Conservation (phyloP, 805 yeast species). For the Wickerhamomyces subpelliculosus region DNA sequence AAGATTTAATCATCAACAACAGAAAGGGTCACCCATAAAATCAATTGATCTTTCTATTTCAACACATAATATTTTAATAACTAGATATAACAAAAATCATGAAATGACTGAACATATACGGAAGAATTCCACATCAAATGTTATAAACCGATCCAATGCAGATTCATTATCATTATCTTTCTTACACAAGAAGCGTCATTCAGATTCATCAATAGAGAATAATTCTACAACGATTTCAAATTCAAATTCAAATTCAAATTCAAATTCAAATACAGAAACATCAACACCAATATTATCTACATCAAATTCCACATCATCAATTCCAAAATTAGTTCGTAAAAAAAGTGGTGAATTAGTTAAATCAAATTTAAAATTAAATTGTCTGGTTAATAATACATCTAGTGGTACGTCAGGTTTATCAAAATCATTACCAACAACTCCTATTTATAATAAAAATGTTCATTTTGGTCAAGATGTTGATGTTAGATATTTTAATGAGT, state of each 20-base stretch:
- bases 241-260: no score
- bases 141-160: background rate
- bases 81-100: no score
- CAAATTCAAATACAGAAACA: background rate
- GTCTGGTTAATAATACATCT: conserved; percentile 24
- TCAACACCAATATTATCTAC: background rate
- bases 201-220: conserved; percentile 6
- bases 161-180: conserved; percentile 15
- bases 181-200: conserved; percentile 15
- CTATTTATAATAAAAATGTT: conserved; percentile 63
- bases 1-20: no score
- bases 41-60: no score
- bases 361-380: conserved; percentile 51
- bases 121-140: conserved; percentile 1
- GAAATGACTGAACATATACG: background rate
- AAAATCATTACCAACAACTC: conserved; percentile 45
- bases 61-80: no score
- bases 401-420: no score
- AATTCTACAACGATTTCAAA: background rate
- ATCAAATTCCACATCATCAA: conserved; percentile 1
- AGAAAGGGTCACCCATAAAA: no score
- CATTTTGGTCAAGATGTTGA: conserved; percentile 71
- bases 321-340: conserved; percentile 54
- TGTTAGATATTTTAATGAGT: conserved; percentile 64
- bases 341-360: conserved; percentile 86